Evolutionary conservation across 768 basidiomycete species (phyloP).

Genomic region (Lentinula edodes): DNA sequence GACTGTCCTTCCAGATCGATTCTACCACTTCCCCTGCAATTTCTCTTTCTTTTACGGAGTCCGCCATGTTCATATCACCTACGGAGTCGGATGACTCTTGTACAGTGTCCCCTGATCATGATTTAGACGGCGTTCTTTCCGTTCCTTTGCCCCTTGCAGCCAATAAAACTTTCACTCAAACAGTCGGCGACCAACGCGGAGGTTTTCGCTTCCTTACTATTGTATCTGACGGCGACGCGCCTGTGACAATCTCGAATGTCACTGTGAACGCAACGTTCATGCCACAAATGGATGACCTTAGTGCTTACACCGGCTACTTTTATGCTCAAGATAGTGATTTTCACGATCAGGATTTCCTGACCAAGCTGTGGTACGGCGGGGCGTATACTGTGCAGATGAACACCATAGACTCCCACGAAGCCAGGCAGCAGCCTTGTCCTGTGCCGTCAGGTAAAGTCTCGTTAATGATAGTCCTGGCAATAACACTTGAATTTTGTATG

Average conservation of each 20-base stretch:
- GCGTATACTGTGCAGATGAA: slow-evolving; percentile 60
- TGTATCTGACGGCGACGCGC: slow-evolving; percentile 25
- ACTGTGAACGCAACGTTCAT: slow-evolving; percentile 48
- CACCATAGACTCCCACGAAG: slow-evolving; percentile 35
- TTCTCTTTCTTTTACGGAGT: slow-evolving; percentile 47
- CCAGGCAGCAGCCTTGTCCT: slow-evolving; percentile 27
- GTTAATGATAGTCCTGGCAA: neutral
- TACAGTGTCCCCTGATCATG: slow-evolving; percentile 14
- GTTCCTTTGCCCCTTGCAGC: slow-evolving; percentile 21
- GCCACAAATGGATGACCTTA: slow-evolving; percentile 44
- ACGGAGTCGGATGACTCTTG: slow-evolving; percentile 37
- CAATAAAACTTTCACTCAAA: slow-evolving; percentile 26
- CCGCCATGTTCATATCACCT: slow-evolving; percentile 40
- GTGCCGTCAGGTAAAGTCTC: slow-evolving; percentile 10
- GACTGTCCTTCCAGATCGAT: slow-evolving; percentile 7
- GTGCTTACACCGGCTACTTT: slow-evolving; percentile 50
- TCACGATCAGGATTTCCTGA: slow-evolving; percentile 42
- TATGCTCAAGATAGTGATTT: slow-evolving; percentile 36
- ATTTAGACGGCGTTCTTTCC: slow-evolving; percentile 29
- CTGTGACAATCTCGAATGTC: slow-evolving; percentile 41
- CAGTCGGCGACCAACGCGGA: slow-evolving; percentile 35
- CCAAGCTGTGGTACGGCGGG: slow-evolving; percentile 56
- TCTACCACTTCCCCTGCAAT: slow-evolving; percentile 22
- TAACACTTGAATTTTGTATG: neutral
- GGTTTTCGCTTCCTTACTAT: slow-evolving; percentile 52